Evolutionary conservation across 257 asterid genomes (phyloP).

Genomic region (Plantago ovata): DNA sequence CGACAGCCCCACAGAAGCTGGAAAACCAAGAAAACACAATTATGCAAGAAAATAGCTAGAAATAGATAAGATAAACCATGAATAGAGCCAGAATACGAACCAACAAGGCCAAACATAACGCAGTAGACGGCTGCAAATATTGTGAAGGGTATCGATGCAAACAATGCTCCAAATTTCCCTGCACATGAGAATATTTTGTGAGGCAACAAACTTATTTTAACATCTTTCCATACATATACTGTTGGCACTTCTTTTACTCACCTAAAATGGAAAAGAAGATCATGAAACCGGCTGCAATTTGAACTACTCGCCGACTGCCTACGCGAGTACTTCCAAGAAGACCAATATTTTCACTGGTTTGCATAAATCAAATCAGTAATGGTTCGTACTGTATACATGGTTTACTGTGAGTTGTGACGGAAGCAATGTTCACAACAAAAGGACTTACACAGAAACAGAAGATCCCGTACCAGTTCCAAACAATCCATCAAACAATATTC

Average conservation of each 20-base stretch:
- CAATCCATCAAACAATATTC: slow-evolving; percentile 76
- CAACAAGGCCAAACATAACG: slow-evolving; percentile 89
- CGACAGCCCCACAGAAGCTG: slow-evolving; percentile 95
- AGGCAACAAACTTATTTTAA: background rate
- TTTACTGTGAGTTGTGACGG: background rate
- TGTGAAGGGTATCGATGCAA: slow-evolving; percentile 93
- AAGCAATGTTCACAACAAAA: slow-evolving; percentile 4
- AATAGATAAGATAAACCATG: background rate
- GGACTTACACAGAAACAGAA: slow-evolving; percentile 82
- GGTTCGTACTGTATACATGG: too few species aligned
- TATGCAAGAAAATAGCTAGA: background rate
- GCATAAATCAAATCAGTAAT: background rate
- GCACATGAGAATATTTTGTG: slow-evolving; percentile 10
- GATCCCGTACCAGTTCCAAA: slow-evolving; percentile 87
- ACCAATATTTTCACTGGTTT: slow-evolving; percentile 79
- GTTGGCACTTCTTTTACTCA: slow-evolving; percentile 13
- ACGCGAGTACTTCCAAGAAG: slow-evolving; percentile 99
- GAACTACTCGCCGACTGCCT: slow-evolving; percentile 90
- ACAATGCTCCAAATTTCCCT: slow-evolving; percentile 97
- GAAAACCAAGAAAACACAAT: slow-evolving; percentile 11
- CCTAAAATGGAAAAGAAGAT: slow-evolving; percentile 87
- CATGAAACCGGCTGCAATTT: slow-evolving; percentile 96
- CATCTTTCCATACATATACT: slow-evolving; percentile 6
- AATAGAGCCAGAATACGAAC: slow-evolving; percentile 28
- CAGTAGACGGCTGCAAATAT: slow-evolving; percentile 90